Conservation (phyloP, 768 basidiomycete species). For the Coprinopsis marcescibilis region DNA sequence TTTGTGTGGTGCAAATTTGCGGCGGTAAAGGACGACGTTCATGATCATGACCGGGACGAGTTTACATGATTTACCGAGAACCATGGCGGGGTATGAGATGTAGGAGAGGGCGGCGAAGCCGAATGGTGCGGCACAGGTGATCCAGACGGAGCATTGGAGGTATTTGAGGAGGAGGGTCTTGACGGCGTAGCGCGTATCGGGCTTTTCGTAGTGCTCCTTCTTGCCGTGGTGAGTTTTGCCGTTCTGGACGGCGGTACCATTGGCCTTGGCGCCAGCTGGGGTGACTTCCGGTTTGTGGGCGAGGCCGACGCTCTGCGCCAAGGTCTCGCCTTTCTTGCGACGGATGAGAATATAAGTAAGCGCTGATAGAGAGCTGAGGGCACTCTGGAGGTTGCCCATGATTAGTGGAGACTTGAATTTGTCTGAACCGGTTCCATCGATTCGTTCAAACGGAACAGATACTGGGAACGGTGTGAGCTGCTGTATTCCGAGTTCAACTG, state of each 20-base stretch:
- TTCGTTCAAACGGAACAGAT: conserved; percentile 75
- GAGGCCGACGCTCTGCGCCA: conserved; percentile 60
- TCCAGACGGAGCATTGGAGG: conserved; percentile 80
- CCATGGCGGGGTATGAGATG: conserved; percentile 98
- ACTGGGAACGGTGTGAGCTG: conserved; percentile 36
- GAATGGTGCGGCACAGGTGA: conserved; percentile 90
- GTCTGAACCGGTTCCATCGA: conserved; percentile 54
- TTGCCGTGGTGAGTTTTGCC: conserved; percentile 18
- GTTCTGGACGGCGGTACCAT: conserved; percentile 23
- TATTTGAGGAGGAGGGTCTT: conserved; percentile 62
- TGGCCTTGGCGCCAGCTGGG: conserved; percentile 17
- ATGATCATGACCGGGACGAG: conserved; percentile 98
- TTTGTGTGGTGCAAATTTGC: conserved; percentile 89
- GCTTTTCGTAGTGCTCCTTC: conserved; percentile 25
- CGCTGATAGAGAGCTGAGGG: conserved; percentile 70
- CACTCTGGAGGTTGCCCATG: conserved; percentile 80
- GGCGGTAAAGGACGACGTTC: conserved; percentile 93
- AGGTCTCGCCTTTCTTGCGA: conserved; percentile 45
- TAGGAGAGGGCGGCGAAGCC: conserved; percentile 93
- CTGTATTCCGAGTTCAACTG: background rate
- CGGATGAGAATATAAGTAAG: conserved; percentile 69
- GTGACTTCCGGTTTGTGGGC: conserved; percentile 25
- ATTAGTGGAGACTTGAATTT: conserved; percentile 85
- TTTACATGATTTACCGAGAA: conserved; percentile 98
- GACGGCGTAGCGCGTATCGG: conserved; percentile 31